phyloP scores from a whole-genome alignment of 495 filamentous ascomycete genomes.

The Aspergillus steynii region DNA sequence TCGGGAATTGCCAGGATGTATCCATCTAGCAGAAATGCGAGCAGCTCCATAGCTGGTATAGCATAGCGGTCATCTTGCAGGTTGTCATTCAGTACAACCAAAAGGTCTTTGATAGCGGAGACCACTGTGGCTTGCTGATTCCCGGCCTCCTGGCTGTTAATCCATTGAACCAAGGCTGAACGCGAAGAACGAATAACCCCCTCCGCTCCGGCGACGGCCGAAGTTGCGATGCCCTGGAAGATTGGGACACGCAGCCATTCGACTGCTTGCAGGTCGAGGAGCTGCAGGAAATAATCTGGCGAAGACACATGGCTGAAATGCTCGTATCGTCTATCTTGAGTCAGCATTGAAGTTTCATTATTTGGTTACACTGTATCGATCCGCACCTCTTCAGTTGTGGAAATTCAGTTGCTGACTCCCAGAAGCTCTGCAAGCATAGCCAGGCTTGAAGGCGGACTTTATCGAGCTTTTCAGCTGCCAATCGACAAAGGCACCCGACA shows the following conservation, averaged over 20 bases:
- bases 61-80: slow-evolving; percentile 66
- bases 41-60: slow-evolving; percentile 71
- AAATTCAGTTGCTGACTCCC: slow-evolving; percentile 34
- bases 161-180: slow-evolving; percentile 59
- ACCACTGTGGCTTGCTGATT: slow-evolving; percentile 33
- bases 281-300: slow-evolving; percentile 43
- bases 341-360: slow-evolving; percentile 19
- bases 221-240: slow-evolving; percentile 75
- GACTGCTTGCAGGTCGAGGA: slow-evolving; percentile 38
- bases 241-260: slow-evolving; percentile 49
- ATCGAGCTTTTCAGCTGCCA: slow-evolving; percentile 87
- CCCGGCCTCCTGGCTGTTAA: slow-evolving; percentile 38
- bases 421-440: slow-evolving; percentile 43
- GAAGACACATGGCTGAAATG: slow-evolving; percentile 49
- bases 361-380: neutral
- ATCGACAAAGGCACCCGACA: slow-evolving; percentile 55
- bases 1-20: slow-evolving; percentile 25
- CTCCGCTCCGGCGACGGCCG: slow-evolving; percentile 82
- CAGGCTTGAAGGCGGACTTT: slow-evolving; percentile 74
- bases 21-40: slow-evolving; percentile 68
- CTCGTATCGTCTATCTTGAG: slow-evolving; percentile 35
- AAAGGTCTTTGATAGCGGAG: slow-evolving; percentile 41
- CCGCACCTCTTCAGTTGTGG: slow-evolving; percentile 37
- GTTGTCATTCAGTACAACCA: slow-evolving; percentile 45
- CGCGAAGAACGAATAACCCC: slow-evolving; percentile 74